A percentile compares a stretch with the other conserved stretches of the same genome.
These are phyloP conservation scores for Sungouiozyma intestinalis DNA, from an alignment of 805 yeast genomes.

Conservation along the genomic window DNA sequence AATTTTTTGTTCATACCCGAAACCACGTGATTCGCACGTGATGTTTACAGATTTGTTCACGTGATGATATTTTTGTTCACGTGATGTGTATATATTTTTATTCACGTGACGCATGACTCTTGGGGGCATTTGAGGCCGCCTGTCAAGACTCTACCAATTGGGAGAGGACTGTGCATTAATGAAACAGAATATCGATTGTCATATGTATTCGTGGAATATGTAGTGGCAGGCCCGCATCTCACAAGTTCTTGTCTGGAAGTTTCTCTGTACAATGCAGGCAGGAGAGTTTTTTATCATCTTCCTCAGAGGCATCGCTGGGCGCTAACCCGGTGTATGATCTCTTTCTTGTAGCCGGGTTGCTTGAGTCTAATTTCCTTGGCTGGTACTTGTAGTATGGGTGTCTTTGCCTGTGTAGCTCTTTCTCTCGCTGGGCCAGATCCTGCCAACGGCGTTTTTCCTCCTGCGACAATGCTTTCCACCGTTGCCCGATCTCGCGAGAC, in stretches of 20 bases:
- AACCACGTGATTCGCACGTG: no score
- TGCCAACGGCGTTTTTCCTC: conserved; percentile 75
- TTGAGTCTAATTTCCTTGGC: conserved; percentile 29
- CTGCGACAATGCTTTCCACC: conserved; percentile 33
- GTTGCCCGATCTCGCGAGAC: conserved; percentile 48
- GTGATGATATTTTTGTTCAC: no score
- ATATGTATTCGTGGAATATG: background rate
- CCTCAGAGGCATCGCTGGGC: background rate
- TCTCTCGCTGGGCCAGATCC: conserved; percentile 72
- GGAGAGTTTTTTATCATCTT: background rate
- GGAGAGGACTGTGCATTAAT: background rate
- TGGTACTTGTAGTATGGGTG: conserved; percentile 84
- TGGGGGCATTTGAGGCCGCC: no score
- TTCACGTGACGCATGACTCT: no score
- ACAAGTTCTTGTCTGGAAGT: background rate
- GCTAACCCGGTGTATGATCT: background rate
- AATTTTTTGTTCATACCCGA: no score
- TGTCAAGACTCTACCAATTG: no score
- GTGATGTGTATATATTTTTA: no score
- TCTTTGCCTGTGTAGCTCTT: conserved; percentile 66
- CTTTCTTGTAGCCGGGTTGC: background rate
- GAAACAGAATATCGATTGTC: background rate
- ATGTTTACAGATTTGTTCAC: no score
- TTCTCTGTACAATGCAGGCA: background rate
- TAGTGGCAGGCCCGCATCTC: background rate